Percentiles rank a stretch among this genome's conserved stretches.
These are phyloP conservation scores for Tremellales sp. DNA, from an alignment of 1,284 basidiomycete genomes.

Conservation along the genomic window DNA sequence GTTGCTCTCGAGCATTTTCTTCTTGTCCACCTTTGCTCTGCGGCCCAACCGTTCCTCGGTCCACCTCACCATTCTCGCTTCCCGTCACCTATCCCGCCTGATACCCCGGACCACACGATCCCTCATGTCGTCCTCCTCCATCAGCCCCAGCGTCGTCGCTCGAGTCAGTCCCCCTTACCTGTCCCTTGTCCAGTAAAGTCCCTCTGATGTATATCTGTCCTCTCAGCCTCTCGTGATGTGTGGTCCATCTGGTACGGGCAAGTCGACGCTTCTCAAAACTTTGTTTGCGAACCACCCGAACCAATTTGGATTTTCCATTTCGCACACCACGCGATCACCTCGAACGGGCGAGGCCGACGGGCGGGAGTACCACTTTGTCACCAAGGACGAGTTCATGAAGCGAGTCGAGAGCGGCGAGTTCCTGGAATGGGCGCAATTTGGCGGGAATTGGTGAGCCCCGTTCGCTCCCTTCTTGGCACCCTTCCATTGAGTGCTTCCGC, in stretches of 20 bases:
- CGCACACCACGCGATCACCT: slow-evolving; percentile 88
- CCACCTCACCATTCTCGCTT: too few relatives aligned
- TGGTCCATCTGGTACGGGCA: slow-evolving; percentile 88
- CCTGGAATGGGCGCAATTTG: slow-evolving; percentile 70
- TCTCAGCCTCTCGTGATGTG: slow-evolving; percentile 66
- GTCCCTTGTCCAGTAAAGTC: neutral
- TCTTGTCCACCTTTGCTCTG: too few relatives aligned
- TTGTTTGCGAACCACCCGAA: slow-evolving; percentile 80
- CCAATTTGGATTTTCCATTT: slow-evolving; percentile 90
- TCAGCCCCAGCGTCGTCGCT: slow-evolving; percentile 29
- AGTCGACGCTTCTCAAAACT: slow-evolving; percentile 81
- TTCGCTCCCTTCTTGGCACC: neutral
- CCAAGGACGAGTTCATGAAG: slow-evolving; percentile 52
- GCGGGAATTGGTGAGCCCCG: slow-evolving; percentile 68
- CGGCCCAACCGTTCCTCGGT: too few relatives aligned
- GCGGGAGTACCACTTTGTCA: slow-evolving; percentile 58
- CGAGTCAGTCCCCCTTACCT: slow-evolving; percentile 18
- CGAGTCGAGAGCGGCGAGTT: slow-evolving; percentile 56
- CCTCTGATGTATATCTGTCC: neutral
- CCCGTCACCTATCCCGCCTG: slow-evolving; percentile 1
- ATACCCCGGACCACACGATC: too few relatives aligned
- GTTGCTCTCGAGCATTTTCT: too few relatives aligned
- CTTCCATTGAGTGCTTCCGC: neutral
- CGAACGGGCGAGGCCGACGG: slow-evolving; percentile 80
- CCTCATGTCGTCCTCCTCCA: slow-evolving; percentile 11